Evolutionary conservation across 139 green algal species (phyloP), one percentile per base, ranked within the genome.

Genomic region (Mesotaenium endlicherianum): DNA sequence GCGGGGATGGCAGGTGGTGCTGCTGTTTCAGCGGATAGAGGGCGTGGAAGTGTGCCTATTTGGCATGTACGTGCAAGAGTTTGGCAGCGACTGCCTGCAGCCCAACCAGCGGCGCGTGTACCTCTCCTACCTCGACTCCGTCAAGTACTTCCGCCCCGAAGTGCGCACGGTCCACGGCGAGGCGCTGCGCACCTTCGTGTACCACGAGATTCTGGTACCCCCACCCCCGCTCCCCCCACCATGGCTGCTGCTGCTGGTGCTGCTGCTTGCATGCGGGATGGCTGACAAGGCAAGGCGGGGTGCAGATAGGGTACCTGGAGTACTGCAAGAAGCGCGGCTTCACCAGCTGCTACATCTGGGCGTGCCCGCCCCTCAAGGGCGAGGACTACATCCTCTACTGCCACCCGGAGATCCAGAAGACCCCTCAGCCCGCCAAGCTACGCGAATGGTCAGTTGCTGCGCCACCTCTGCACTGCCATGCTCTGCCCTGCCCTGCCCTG

Each of bases 341-440:
- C 83, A 91, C 92, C 68, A 89, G 89, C 74, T 98, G 98, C 91
- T 98, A 96, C 92, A 99, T 99, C 90, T 99, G 97, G 97, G 95
- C 95, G 0, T 99, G 96, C 91, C 96, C 96, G 26, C 96, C 96
- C 14, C 89, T 97, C 71, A 89, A 93, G 88, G 96, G 96, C 17
- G 96, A 98, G 77, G 96, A 99, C 88, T 98, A 98, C 92, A 98
- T 99, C 89, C 91, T 99, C 80, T 98, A 99, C 90, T 98, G 95
- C 91, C 96, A 99, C 90, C 96, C 96, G 0, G 84, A 88, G 77
- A 92, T 91, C 80, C 96, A 99, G 89, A 98, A 98, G 88, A 96
- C 91, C 50, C 96, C 96, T 6, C 91, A 94, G 75, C 91, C 88
- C 16, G 95, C 97, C 90, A 91, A 91, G 82, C 89, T 97, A 72